These are phyloP conservation scores for Tuctoria greenei DNA, from an alignment of 176 grass and related monocot genomes.

Conservation along the genomic window DNA sequence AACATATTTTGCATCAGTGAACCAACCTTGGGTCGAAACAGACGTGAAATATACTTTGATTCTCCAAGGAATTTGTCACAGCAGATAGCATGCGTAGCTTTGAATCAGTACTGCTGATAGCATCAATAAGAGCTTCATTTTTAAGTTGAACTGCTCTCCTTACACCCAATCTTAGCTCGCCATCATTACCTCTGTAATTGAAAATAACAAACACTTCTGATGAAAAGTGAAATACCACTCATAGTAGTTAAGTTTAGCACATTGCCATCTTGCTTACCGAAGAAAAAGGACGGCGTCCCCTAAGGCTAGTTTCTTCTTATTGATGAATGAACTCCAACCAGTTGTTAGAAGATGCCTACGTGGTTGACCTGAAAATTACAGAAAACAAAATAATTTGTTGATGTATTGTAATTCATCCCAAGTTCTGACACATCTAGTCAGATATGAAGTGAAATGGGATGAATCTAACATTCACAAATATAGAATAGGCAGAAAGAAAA, in stretches of 20 bases:
- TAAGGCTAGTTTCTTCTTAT: slow-evolving; percentile 86
- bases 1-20: not conserved
- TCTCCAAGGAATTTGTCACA: slow-evolving; percentile 52
- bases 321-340: slow-evolving; percentile 96
- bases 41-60: slow-evolving; percentile 58
- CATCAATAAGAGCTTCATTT: slow-evolving; percentile 51
- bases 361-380: slow-evolving; percentile 69
- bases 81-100: slow-evolving; percentile 41
- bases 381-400: not conserved
- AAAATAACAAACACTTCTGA: slow-evolving; percentile 2
- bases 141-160: slow-evolving; percentile 76
- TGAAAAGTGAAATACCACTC: not conserved
- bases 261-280: slow-evolving; percentile 42
- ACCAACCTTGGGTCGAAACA: slow-evolving; percentile 89
- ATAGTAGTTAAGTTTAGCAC: slow-evolving; percentile 5
- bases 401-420: not conserved
- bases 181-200: slow-evolving; percentile 63
- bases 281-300: slow-evolving; percentile 94
- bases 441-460: not conserved
- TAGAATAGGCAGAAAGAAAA: not conserved
- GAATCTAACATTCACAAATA: not conserved
- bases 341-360: slow-evolving; percentile 97
- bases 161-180: slow-evolving; percentile 87
- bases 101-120: slow-evolving; percentile 44
- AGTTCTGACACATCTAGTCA: not conserved